Evolutionary conservation across 805 yeast species (phyloP), one percentile per base, ranked within the genome.

Genomic region (Priceomyces fermenticarens): DNA sequence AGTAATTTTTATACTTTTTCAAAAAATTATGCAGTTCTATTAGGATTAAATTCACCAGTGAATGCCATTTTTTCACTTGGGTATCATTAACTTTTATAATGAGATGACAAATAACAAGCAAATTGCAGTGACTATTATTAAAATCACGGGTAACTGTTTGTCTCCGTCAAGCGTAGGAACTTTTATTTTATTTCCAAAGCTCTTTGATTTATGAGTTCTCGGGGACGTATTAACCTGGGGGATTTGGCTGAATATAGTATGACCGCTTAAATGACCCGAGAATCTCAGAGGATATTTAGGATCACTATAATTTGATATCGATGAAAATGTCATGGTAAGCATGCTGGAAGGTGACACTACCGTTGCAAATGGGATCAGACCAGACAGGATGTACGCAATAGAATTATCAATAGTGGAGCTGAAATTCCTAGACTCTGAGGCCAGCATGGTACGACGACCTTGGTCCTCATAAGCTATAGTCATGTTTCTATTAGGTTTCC

Each of bases 341-440:
- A 32, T 29, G 12, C 15, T 30, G 10, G 46, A 14, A 4, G 14
- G 4, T 10, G 32, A 28, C 15, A 33, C 39, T 1, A 32, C 17
- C n/a, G 58, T 58, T 0, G 83, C 83, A 50, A 71, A 78, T 13
- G 84, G 83, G 12, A 79, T 78, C 11, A 48, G 26, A 3, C 77
- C 78, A 0, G 77, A 66, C 29, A 40, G 27, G 9, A 78, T 65
- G 35, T 42, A 43, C 8, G 45, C 60, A n/a, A 56, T 46, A 11
- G 55, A 45, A 28, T 29, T 32, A 28, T 29, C 30, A 10, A 13
- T 65, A n/a, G 57, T 47, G 7, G 17, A 7, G 10, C 11, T 16
- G 17, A 14, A 12, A 11, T 17, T 32, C 16, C 17, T 32, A 17
- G 27, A 32, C 12, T 23, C 17, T 32, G 53, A 44, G 3, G 38